phyloP scores from a whole-genome alignment of 495 filamentous ascomycete species.

The Talaromyces proteolyticus region DNA sequence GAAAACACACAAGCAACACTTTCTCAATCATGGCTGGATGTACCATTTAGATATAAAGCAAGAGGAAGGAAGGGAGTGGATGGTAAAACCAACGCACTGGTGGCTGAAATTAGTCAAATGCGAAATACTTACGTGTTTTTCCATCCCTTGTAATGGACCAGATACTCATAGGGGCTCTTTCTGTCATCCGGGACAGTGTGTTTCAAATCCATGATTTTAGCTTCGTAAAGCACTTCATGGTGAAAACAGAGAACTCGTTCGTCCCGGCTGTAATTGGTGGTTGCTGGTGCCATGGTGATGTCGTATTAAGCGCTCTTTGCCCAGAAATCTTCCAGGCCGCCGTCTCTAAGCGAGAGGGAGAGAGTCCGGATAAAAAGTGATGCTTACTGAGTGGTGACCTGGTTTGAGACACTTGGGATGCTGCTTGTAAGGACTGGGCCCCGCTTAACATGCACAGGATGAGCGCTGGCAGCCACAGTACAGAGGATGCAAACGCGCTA shows the following conservation, averaged over 20 bases:
- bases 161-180: slow-evolving; percentile 74
- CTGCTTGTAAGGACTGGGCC: not conserved
- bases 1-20: not conserved
- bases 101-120: not conserved
- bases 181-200: slow-evolving; percentile 60
- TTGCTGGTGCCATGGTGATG: slow-evolving; percentile 52
- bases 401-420: not conserved
- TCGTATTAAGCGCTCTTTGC: not conserved
- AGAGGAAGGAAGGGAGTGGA: not conserved
- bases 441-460: not conserved
- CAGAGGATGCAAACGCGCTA: not conserved
- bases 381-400: not conserved
- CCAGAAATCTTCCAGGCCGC: not conserved
- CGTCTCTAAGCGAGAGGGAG: not conserved
- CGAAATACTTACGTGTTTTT: slow-evolving; percentile 75
- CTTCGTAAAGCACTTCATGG: slow-evolving; percentile 92
- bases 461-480: not conserved
- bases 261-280: slow-evolving; percentile 68
- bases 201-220: slow-evolving; percentile 78
- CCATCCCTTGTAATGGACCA: slow-evolving; percentile 98
- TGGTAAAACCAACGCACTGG: not conserved
- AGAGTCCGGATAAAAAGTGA: not conserved
- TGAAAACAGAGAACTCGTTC: slow-evolving; percentile 97
- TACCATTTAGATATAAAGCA: not conserved
- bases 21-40: not conserved